These are phyloP conservation scores for Dendrobium chrysotoxum DNA, from an alignment of 106 monocot species.

Conservation along the genomic window DNA sequence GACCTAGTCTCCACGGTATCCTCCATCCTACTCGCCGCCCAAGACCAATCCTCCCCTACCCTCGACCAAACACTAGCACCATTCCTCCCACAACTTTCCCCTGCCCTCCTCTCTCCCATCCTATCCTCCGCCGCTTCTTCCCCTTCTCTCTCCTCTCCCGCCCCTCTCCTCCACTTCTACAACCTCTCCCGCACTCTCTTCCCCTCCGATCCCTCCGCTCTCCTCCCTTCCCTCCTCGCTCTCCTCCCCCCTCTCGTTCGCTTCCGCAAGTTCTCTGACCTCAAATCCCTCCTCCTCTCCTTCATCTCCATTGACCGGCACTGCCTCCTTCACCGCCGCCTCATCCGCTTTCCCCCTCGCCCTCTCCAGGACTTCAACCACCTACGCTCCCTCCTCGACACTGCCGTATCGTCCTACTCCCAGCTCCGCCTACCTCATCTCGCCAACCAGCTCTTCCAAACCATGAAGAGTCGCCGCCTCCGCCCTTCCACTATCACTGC, in stretches of 20 bases:
- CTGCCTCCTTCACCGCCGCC: conserved; percentile 6
- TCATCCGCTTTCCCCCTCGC: neutral
- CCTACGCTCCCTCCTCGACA: conserved; percentile 40
- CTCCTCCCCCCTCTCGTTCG: conserved; percentile 2
- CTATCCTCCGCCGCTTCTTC: conserved; percentile 6
- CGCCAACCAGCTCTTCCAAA: conserved; percentile 38
- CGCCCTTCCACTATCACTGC: conserved; percentile 42
- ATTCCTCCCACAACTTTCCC: neutral
- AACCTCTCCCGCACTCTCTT: neutral
- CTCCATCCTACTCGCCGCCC: conserved; percentile 1
- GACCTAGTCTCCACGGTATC: conserved; percentile 6
- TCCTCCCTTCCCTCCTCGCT: neutral
- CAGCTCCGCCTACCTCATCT: conserved; percentile 30
- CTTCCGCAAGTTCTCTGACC: conserved; percentile 5
- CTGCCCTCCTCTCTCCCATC: neutral
- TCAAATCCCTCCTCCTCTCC: conserved; percentile 6
- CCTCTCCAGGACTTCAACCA: neutral
- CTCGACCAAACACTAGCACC: neutral
- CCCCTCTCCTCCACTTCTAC: conserved; percentile 3
- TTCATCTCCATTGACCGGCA: conserved; percentile 4
- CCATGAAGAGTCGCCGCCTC: conserved; percentile 39
- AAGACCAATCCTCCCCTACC: neutral
- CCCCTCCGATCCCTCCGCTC: neutral
- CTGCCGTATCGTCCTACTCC: conserved; percentile 48
- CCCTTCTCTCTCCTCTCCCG: neutral